Conservation (phyloP, 2,329 filamentous ascomycete genomes). For the Pezizomycotina sp. region DNA sequence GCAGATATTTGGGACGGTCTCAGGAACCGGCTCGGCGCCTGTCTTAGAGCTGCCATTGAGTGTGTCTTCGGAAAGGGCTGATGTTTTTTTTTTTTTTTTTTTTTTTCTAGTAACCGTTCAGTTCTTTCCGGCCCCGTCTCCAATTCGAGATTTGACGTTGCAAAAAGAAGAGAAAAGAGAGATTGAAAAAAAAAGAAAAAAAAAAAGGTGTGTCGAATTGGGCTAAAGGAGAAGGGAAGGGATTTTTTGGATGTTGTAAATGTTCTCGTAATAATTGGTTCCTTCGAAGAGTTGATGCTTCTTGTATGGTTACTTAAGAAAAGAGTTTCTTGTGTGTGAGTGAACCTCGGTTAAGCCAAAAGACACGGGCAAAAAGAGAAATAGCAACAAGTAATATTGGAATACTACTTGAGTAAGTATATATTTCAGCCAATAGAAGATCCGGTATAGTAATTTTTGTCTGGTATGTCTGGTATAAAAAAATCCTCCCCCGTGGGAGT, state of each 20-base stretch:
- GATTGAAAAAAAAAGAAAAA: constrained; percentile 4
- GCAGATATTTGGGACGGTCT: constrained; percentile 20
- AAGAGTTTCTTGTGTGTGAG: no score
- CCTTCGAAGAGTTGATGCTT: no score
- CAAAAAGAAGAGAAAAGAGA: constrained; percentile 1
- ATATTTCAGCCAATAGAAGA: no score
- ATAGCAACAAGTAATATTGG: no score
- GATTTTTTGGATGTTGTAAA: neutral
- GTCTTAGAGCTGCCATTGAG: constrained; percentile 14
- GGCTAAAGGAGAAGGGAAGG: neutral
- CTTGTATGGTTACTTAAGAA: no score
- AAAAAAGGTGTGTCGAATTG: neutral
- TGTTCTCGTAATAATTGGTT: no score
- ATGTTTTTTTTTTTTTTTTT: constrained; percentile 4
- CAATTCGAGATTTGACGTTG: constrained; percentile 4
- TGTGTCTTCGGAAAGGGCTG: constrained; percentile 1
- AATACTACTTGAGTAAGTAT: no score
- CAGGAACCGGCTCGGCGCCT: constrained; percentile 21
- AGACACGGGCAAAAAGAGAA: no score
- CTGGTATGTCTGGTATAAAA: no score
- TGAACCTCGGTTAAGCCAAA: no score
- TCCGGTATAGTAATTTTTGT: no score
- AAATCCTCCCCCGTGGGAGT: no score
- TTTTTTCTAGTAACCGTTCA: constrained; percentile 2
- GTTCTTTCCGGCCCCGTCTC: constrained; percentile 3